Percentiles rank a stretch among this genome's conserved stretches.
Evolutionary conservation across 129 eudicot genomes (phyloP).

Genomic region (Ambrosia artemisiifolia): DNA sequence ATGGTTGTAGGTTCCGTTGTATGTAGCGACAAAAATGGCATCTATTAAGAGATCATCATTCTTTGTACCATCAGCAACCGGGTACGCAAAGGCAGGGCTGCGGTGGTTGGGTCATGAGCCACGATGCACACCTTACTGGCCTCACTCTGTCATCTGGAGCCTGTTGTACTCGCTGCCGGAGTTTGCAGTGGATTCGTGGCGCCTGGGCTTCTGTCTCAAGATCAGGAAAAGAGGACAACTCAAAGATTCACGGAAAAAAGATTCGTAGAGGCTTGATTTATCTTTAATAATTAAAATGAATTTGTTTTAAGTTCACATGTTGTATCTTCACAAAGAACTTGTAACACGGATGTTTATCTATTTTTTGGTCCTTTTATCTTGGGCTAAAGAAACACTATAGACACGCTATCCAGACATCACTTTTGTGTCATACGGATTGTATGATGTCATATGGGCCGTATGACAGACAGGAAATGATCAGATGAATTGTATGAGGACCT

Average conservation of each 20-base stretch:
- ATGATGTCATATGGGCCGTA: too few relatives aligned
- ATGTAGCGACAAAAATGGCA: conserved; percentile 30
- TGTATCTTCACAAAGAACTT: conserved; percentile 10
- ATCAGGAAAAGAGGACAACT: conserved; percentile 72
- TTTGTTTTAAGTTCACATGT: neutral
- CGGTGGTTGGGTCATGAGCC: conserved; percentile 80
- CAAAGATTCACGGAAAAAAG: conserved; percentile 66
- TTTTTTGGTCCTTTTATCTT: neutral
- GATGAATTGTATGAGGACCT: too few relatives aligned
- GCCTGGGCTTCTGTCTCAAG: conserved; percentile 48
- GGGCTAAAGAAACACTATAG: too few relatives aligned
- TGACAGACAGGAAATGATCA: too few relatives aligned
- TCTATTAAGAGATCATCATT: conserved; percentile 23
- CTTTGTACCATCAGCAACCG: conserved; percentile 26
- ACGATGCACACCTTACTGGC: conserved; percentile 84
- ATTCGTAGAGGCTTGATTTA: conserved; percentile 14
- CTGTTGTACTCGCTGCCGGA: conserved; percentile 51
- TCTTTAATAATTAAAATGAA: neutral
- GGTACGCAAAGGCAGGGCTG: conserved; percentile 62
- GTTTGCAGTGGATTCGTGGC: conserved; percentile 54
- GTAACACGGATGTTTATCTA: neutral
- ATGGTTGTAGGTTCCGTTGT: conserved; percentile 20
- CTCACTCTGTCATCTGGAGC: conserved; percentile 68
- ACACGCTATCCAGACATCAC: too few relatives aligned
- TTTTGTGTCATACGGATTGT: too few relatives aligned